Base-by-base conservation (phyloP, 2,329 filamentous ascomycete species). In the Trichoderma sp. region DNA sequence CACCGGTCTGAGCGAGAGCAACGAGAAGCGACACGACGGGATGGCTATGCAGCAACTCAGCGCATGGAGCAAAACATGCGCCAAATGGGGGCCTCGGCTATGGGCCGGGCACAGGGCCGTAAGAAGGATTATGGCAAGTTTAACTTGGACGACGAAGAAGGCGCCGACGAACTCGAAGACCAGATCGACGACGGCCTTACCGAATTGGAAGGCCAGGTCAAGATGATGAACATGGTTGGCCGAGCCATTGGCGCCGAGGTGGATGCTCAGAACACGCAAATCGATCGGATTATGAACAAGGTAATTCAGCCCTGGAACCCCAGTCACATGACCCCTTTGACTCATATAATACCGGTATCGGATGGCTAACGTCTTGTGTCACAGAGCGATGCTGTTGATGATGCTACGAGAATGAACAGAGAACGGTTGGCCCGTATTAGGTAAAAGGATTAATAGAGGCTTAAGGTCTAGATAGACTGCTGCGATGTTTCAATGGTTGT, bases 381-480 rank as follows among this genome's bases (percentile, higher is more conserved):
- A 72, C 83, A 94, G 94, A 96, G 92, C 85, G 95, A 97, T 83
- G 89, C 88, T 79, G 94, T 97, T 79, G 93, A 95, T 83, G 93
- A 96, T 79, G 90, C 93, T 81, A 94, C 96, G 80, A 91, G 91
- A 75, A 91, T 94, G 89, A 95, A 95, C 86, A 89, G 93, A 78
- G 91, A 92, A 80, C 89, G 91, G 79, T 83, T 95, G 83, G 91
- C 93, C 80, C 89, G 92, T 67, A 91, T 93, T 75, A 85, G 82
- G 75, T 86, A 82, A 78, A 72, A 60, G 29, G 41, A 72, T 72
- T 50, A 65, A 50, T 73, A 38, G 53, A 50, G 31, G 60, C 41
- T 53, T 8, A 14, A 45, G 12, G 38, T 27, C 29, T 72, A 72
- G 69, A 72, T 63, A 63, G 60, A 63, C 35, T 45, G 35, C 35